Evolutionary conservation across 2,329 filamentous ascomycete genomes (phyloP), one percentile per base, ranked within the genome.

Genomic region (Periconia sp.): DNA sequence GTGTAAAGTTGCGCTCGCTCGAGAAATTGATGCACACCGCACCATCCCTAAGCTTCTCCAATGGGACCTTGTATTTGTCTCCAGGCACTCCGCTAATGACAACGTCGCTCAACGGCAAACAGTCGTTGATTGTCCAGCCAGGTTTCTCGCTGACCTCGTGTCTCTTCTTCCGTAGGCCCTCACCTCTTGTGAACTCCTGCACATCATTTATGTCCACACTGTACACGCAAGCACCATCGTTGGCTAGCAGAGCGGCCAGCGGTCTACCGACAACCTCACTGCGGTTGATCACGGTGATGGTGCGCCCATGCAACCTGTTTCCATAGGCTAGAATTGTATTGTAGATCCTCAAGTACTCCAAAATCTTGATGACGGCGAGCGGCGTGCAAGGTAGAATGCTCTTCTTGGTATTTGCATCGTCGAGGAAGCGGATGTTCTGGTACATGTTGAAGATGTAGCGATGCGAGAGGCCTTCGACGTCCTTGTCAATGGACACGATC

Each of bases 1-100:
- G 86, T 56, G 88, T 87, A 75, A 97, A 97, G 77, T 99, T 97
- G 79, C 92, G 91, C 75, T 90, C 91, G 48, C 91, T 96, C 8
- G 92, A 95, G 74, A 99, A 97, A 77, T 99, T 99, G 79, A 99
- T 92, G 81, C 94, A 99, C n/a, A 96, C 91, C 30, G 91, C 92
- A 45, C 94, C 94, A 52, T 96, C 90, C 45, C 91, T 85, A 66
- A 99, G 81, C 57, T 94, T 79, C 48, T 90, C 84, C 3, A 88
- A 89, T 6, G 92, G 90, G 23, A 99, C 89, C 80, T 97, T 97
- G 83, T 89, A 99, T 56, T 82, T 84, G 59, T 96, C 89, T 20
- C 86, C 85, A 0, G 94, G 94, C 1, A 99, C 94, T 60, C 94
- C 94, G 50, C 90, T 90, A 66, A 99, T 95, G 57, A 99, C 89